phyloP scores from a whole-genome alignment of 306 rosid genomes.

The Psophocarpus tetragonolobus region DNA sequence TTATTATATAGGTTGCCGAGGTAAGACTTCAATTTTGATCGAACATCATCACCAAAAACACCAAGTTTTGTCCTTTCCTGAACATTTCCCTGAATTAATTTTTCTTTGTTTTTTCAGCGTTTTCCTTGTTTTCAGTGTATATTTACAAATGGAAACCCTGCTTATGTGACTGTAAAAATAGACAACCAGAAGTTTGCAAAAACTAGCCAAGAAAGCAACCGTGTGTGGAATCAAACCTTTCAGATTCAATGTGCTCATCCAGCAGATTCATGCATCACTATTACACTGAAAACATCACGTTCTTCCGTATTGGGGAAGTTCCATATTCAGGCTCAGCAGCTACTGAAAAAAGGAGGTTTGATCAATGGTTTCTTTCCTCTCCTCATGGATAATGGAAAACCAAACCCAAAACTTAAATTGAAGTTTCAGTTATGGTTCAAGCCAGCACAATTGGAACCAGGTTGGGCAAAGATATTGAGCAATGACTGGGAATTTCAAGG shows the following conservation, averaged over 20 bases:
- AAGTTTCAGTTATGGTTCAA: conserved; percentile 79
- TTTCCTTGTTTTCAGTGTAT: conserved; percentile 57
- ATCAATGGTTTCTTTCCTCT: conserved; percentile 75
- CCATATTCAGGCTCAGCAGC: conserved; percentile 59
- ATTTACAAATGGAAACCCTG: conserved; percentile 49
- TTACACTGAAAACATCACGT: conserved; percentile 63
- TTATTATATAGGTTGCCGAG: too few species aligned
- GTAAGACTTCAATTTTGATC: too few species aligned
- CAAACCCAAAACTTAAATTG: conserved; percentile 65
- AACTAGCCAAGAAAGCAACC: conserved; percentile 55
- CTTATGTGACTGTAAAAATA: conserved; percentile 74
- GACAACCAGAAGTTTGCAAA: conserved; percentile 62
- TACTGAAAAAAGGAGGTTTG: conserved; percentile 56
- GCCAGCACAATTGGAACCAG: conserved; percentile 66
- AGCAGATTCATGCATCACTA: conserved; percentile 53
- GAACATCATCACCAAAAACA: too few species aligned
- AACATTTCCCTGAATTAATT: not conserved
- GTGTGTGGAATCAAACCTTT: conserved; percentile 89
- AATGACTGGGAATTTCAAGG: conserved; percentile 60
- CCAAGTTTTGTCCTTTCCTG: too few species aligned
- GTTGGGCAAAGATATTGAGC: conserved; percentile 59
- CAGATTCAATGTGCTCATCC: conserved; percentile 84
- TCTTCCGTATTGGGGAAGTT: conserved; percentile 60
- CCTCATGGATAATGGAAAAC: conserved; percentile 62
- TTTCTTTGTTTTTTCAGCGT: not conserved